Percentiles rank a stretch among this genome's conserved stretches.
Evolutionary conservation across 2,329 filamentous ascomycete species (phyloP).

Genomic region (Helminthosporium solani): DNA sequence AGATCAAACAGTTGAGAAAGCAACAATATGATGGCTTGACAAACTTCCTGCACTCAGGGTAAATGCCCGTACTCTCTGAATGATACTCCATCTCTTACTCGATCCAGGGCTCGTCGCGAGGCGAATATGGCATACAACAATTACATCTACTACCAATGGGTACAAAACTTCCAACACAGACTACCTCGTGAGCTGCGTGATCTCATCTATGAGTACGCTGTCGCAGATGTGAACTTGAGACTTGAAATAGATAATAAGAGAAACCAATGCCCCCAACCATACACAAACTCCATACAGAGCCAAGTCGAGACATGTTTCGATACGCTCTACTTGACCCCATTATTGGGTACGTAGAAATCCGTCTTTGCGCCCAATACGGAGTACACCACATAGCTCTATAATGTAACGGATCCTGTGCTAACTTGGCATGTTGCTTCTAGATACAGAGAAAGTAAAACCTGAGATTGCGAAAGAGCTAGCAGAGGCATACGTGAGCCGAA

Average conservation of each 20-base stretch:
- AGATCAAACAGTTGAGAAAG: no score
- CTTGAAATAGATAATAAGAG: neutral
- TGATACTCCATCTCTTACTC: no score
- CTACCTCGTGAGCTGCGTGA: neutral
- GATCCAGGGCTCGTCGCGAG: neutral
- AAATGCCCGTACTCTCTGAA: no score
- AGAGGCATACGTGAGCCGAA: neutral
- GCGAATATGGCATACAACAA: neutral
- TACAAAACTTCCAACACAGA: neutral
- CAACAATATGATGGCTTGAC: no score
- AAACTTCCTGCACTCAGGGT: no score
- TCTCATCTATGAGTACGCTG: neutral
- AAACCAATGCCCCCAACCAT: neutral
- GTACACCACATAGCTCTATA: no score
- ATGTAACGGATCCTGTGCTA: no score
- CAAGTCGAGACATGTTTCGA: neutral
- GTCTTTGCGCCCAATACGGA: no score
- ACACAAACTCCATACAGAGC: neutral
- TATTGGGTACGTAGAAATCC: no score
- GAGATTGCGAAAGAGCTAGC: neutral
- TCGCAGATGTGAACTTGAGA: neutral
- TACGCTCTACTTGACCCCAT: neutral
- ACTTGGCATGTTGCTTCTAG: neutral
- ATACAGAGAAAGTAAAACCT: neutral
- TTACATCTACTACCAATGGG: neutral